A percentile compares a stretch with the other conserved stretches of the same genome.
These are phyloP conservation scores for Petunia hybrid DNA, from an alignment of 305 asterid species.

Conservation along the genomic window DNA sequence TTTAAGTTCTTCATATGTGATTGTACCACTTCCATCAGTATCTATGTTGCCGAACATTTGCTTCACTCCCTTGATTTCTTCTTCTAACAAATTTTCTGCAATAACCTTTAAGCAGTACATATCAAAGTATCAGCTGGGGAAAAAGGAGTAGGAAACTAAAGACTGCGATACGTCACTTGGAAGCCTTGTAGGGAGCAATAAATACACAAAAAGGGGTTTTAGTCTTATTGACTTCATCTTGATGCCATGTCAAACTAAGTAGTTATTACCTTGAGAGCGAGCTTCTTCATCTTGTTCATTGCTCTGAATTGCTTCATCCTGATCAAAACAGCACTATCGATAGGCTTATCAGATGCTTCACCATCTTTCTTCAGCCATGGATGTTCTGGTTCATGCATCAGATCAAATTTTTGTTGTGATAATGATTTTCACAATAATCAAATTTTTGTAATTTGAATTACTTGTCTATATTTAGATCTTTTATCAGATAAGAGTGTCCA, in stretches of 20 bases:
- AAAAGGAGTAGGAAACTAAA: neutral
- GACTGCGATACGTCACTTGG: no score
- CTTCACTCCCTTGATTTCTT: slow-evolving; percentile 76
- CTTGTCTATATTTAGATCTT: neutral
- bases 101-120: slow-evolving; percentile 58
- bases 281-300: slow-evolving; percentile 89
- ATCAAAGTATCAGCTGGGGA: slow-evolving; percentile 11
- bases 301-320: slow-evolving; percentile 94
- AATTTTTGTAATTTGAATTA: neutral
- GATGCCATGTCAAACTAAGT: neutral
- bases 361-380: slow-evolving; percentile 92
- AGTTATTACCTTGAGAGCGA: slow-evolving; percentile 73
- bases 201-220: neutral
- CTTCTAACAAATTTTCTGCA: slow-evolving; percentile 77
- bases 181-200: no score
- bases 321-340: slow-evolving; percentile 76
- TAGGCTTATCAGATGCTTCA: slow-evolving; percentile 87
- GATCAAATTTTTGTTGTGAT: slow-evolving; percentile 11
- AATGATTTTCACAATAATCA: neutral
- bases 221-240: neutral
- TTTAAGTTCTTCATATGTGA: slow-evolving; percentile 80
- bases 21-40: slow-evolving; percentile 78
- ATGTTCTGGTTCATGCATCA: slow-evolving; percentile 62
- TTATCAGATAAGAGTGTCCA: neutral
- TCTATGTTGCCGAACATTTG: slow-evolving; percentile 85